Base-by-base conservation (phyloP, 495 filamentous ascomycete species). In the Hypoxylon trugodes region DNA sequence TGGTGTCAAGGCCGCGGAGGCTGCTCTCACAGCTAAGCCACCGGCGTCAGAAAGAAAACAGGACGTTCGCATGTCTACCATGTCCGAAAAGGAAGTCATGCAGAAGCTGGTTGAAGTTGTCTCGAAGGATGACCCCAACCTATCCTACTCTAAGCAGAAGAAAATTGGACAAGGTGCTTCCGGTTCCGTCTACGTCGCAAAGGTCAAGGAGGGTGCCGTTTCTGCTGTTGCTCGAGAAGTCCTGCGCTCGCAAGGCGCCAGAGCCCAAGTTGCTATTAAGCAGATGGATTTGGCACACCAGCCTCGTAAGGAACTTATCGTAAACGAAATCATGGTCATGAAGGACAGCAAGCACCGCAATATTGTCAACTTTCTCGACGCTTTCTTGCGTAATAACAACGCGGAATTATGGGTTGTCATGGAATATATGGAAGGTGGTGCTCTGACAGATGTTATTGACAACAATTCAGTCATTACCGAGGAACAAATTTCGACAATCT, bases 301-400 rank as follows among this genome's bases (percentile, higher is more conserved):
- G 76, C 95, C 95, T 37, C 84, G 95, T 19, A 98, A 98, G 85
- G 95, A 98, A 81, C 79, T 98, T 68, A 98, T 98, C 71, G 95
- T 98, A 33, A 98, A 98, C 72, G 95, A 98, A 68, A 98, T 98
- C 68, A 91, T 98, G 76, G 95, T 98, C 48, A 98, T 98, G 95
- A 97, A 97, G 79, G 96, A 98, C 76, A 96, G 90, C 80, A 90
- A 93, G 71, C 93, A 98, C 74, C 86, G 90, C 18, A 98, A 98
- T 75, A 98, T 98, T 77, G 95, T 98, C 79, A 98, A 98, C 77
- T 98, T 96, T 80, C 81, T 98, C 22, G 95, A 98, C 71, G 93
- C 95, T 0, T 98, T 97, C 82, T 79, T 98, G 68, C 90, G 93
- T 65, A 95, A 96, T 68, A 90, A 91, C 69, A 92, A 89, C 73